A percentile compares a stretch with the other conserved stretches of the same genome.
These are phyloP conservation scores for Colletotrichum incanum DNA, from an alignment of 2,329 filamentous ascomycete genomes.

Conservation along the genomic window DNA sequence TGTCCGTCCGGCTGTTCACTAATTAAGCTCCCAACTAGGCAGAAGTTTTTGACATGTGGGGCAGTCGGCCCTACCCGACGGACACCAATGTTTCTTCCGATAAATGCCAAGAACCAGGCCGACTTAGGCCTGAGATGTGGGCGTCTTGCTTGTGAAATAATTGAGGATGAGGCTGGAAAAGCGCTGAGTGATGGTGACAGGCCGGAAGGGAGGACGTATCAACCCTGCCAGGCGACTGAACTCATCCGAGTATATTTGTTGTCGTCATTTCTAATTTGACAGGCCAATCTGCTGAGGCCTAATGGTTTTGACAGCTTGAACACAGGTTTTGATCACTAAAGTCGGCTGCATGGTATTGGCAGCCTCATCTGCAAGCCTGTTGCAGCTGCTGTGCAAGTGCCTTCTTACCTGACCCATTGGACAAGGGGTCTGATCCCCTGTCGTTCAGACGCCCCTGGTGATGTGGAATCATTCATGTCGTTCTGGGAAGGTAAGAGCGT, in stretches of 20 bases:
- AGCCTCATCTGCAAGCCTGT: conserved; percentile 20
- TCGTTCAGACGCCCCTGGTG: conserved; percentile 19
- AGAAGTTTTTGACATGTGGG: conserved; percentile 19
- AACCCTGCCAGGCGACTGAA: neutral
- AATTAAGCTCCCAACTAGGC: neutral
- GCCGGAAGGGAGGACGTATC: conserved; percentile 6
- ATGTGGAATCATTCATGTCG: conserved; percentile 34
- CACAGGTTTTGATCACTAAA: conserved; percentile 5
- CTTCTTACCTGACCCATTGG: conserved; percentile 24
- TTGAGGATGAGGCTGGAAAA: conserved; percentile 8
- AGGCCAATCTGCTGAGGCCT: conserved; percentile 1
- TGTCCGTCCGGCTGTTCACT: neutral
- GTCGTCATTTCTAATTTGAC: conserved; percentile 10
- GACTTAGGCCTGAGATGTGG: conserved; percentile 5
- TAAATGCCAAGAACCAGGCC: conserved; percentile 17
- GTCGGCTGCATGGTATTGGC: conserved; percentile 2
- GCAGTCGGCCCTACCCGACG: conserved; percentile 28
- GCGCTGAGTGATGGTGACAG: neutral
- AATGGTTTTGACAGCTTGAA: neutral
- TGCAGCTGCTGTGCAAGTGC: conserved; percentile 13
- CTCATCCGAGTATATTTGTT: conserved; percentile 6
- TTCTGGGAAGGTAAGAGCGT: conserved; percentile 25
- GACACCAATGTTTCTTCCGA: conserved; percentile 23
- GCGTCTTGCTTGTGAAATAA: conserved; percentile 12
- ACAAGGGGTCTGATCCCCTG: conserved; percentile 26